Percentiles rank a stretch among this genome's conserved stretches.
Conservation (phyloP, 352 stramenopile genomes). For the Pythium coloratum region DNA sequence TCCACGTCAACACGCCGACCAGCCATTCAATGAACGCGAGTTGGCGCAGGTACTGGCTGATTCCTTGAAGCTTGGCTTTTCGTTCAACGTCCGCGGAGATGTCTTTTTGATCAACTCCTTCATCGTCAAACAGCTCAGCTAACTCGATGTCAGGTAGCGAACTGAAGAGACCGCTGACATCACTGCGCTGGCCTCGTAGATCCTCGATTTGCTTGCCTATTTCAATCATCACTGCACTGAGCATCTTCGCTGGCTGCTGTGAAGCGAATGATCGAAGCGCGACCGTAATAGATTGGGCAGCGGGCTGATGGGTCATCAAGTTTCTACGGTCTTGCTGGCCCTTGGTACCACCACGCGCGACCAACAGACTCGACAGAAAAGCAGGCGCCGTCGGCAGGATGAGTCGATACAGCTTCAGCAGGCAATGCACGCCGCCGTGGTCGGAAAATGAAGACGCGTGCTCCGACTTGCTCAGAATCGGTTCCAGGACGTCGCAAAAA, state of each 20-base stretch:
- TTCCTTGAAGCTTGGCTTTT: conserved; percentile 34
- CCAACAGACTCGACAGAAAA: conserved; percentile 66
- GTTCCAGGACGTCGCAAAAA: conserved; percentile 92
- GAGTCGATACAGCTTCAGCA: conserved; percentile 90
- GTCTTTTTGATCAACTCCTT: not conserved
- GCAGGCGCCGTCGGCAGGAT: conserved; percentile 82
- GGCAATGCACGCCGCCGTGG: conserved; percentile 83
- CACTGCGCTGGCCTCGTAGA: conserved; percentile 38
- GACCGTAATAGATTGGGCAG: conserved; percentile 85
- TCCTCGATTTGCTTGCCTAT: conserved; percentile 53
- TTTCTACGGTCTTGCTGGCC: not conserved
- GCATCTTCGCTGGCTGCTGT: conserved; percentile 85
- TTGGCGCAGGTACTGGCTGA: conserved; percentile 66
- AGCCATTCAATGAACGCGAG: conserved; percentile 81
- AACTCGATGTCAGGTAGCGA: conserved; percentile 62
- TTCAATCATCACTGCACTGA: conserved; percentile 65
- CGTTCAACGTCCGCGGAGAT: not conserved
- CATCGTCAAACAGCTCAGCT: conserved; percentile 36
- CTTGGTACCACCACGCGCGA: conserved; percentile 8
- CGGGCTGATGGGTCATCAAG: conserved; percentile 83
- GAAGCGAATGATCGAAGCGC: conserved; percentile 88
- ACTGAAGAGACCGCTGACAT: conserved; percentile 62
- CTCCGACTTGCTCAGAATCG: conserved; percentile 94
- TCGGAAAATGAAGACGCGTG: conserved; percentile 91
- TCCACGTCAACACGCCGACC: conserved; percentile 73